phyloP scores from a whole-genome alignment of 78 protist genomes.

The Isochrysis galbana region DNA sequence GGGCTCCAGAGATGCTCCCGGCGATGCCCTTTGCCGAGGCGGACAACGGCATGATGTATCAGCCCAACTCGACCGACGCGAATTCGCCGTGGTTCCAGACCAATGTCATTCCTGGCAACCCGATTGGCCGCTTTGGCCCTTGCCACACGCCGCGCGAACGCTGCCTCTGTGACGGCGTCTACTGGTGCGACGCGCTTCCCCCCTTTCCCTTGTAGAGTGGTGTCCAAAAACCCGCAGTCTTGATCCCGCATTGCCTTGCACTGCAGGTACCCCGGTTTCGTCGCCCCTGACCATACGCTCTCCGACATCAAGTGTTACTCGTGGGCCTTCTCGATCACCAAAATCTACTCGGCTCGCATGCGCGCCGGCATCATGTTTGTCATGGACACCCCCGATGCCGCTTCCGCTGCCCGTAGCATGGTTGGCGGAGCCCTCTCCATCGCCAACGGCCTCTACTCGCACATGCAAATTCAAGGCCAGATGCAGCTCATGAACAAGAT shows the following conservation, averaged over 20 bases:
- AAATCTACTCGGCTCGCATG: background rate
- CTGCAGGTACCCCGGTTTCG: too few relatives aligned
- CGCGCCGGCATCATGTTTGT: background rate
- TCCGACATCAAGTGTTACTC: too few relatives aligned
- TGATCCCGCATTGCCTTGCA: too few relatives aligned
- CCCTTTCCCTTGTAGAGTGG: background rate
- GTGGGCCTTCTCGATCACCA: constrained; percentile 10
- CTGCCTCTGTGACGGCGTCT: constrained; percentile 13
- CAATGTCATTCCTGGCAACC: background rate
- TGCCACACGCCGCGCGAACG: background rate
- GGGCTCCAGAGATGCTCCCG: background rate
- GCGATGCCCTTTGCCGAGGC: background rate
- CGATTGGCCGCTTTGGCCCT: background rate
- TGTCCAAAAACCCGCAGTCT: background rate
- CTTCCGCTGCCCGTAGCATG: background rate
- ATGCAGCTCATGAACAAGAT: background rate
- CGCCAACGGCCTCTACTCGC: background rate
- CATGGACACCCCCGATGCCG: background rate
- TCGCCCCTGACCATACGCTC: too few relatives aligned
- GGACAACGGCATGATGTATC: background rate
- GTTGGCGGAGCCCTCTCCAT: too few relatives aligned
- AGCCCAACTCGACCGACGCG: background rate
- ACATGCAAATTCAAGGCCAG: background rate
- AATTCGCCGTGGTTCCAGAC: constrained; percentile 22
- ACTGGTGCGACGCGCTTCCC: background rate